Evolutionary conservation across 1,139 yeast species (phyloP).

Genomic region (Arxiozyma bovina): DNA sequence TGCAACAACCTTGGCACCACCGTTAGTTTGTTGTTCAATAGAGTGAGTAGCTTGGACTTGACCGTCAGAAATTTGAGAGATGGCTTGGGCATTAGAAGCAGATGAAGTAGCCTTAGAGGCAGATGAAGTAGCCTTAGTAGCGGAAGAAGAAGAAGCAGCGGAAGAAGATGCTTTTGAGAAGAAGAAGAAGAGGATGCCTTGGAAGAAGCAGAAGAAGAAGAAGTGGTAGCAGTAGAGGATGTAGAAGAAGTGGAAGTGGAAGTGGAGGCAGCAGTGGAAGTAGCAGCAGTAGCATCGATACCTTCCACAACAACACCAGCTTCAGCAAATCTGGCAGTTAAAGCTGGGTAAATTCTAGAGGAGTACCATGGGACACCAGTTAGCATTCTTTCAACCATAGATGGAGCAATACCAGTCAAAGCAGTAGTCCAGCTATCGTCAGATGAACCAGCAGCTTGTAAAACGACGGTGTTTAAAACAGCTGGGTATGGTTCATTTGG

Average conservation of each 20-base stretch:
- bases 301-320: conserved; percentile 7
- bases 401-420: conserved; percentile 4
- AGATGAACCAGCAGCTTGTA: not conserved
- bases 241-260: not conserved
- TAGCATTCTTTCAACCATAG: conserved; percentile 29
- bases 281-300: not conserved
- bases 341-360: conserved; percentile 28
- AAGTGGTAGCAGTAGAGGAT: not conserved
- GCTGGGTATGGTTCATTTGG: conserved; percentile 8
- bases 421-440: conserved; percentile 2
- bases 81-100: conserved; percentile 7
- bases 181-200: not conserved
- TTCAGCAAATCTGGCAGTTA: conserved; percentile 2
- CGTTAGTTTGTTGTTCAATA: conserved; percentile 7
- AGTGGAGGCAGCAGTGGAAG: not conserved
- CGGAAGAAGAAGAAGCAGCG: not conserved
- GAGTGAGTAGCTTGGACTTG: conserved; percentile 1
- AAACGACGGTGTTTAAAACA: conserved; percentile 1
- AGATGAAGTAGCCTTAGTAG: conserved; percentile 11
- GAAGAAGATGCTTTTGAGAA: not conserved
- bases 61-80: conserved; percentile 1
- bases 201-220: not conserved
- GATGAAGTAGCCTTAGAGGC: conserved; percentile 19
- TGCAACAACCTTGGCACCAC: conserved; percentile 8
- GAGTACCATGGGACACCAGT: conserved; percentile 39